Base-by-base conservation (phyloP, 768 basidiomycete genomes). In the Suillus brevipes region DNA sequence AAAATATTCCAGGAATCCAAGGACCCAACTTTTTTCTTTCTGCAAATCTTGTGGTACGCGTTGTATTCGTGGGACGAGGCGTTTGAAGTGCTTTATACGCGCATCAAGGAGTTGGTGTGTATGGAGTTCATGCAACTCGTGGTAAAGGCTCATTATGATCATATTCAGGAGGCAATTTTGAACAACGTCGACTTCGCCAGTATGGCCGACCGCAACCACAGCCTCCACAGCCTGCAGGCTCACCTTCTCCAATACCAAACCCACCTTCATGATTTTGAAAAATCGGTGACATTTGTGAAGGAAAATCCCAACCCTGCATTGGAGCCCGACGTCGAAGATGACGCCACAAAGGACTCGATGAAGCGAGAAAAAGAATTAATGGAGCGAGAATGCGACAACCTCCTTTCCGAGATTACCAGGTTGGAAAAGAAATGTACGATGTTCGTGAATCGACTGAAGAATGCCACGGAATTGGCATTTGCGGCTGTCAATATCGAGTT, bases 51-150 rank as follows among this genome's bases (percentile, higher is more conserved):
- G 43, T 85, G 84, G 85, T 83, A 83, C 65, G 80, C 82, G 2
- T 69, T 84, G 13, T 85, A 85, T 69, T 79, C 83, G 0, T 85
- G 84, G 83, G 85, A 85, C 61, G 84, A 86, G 69, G 73, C 82
- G 4, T 74, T 84, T 37, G 83, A 84, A 67, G 70, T 72, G 18
- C 65, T 85, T 34, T 83, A 83, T 65, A 63, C 66, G 10, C 82
- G 85, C 66, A 81, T 85, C n/a, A 80, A 79, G 57, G 77, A 65
- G 62, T 70, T 85, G 80, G 83, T 83, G 68, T 23, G 80, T 73
- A 31, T 4, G 10, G 25, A 57, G 81, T 74, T n/a, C 7, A 45
- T 34, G 68, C 20, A 10, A 7, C 14, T 55, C 2, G 25, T 13
- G 16, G 8, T 1, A 16, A 40, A 28, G 18, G 25, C 57, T 58